These are phyloP conservation scores for Breynia disticha DNA, from an alignment of 441 rosid genomes.

Conservation along the genomic window DNA sequence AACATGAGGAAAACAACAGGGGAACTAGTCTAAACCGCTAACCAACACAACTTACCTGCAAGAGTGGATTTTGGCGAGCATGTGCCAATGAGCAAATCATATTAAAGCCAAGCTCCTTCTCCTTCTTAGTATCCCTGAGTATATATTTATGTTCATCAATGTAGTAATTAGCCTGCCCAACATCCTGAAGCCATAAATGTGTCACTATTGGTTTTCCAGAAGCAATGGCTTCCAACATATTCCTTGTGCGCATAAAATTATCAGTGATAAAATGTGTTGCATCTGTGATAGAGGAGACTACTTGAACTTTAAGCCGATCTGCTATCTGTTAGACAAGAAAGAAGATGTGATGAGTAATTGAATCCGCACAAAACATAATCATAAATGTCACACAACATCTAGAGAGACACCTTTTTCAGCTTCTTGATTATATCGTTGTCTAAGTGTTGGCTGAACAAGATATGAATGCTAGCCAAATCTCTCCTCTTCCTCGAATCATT, in stretches of 20 bases:
- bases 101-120: slow-evolving; percentile 64
- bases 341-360: slow-evolving; percentile 2
- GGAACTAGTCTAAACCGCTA: slow-evolving; percentile 9
- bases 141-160: slow-evolving; percentile 55
- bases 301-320: slow-evolving; percentile 46
- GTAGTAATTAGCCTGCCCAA: slow-evolving; percentile 48
- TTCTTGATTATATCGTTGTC: slow-evolving; percentile 58
- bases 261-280: slow-evolving; percentile 75
- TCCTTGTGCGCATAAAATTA: slow-evolving; percentile 66
- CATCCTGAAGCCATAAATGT: slow-evolving; percentile 66
- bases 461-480: slow-evolving; percentile 47
- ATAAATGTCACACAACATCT: slow-evolving; percentile 4
- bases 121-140: slow-evolving; percentile 60
- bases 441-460: slow-evolving; percentile 83
- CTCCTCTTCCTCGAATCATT: slow-evolving; percentile 65
- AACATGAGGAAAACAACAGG: slow-evolving; percentile 5
- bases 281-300: slow-evolving; percentile 42
- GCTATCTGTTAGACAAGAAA: slow-evolving; percentile 40
- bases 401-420: slow-evolving; percentile 58
- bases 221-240: slow-evolving; percentile 75
- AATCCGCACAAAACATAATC: slow-evolving; percentile 6
- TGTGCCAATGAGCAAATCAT: slow-evolving; percentile 57
- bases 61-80: slow-evolving; percentile 47
- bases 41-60: slow-evolving; percentile 32
- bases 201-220: slow-evolving; percentile 71